Evolutionary conservation across 2,329 filamentous ascomycete genomes (phyloP), one percentile per base, ranked within the genome.

Genomic region (Penicillium brasilianum): DNA sequence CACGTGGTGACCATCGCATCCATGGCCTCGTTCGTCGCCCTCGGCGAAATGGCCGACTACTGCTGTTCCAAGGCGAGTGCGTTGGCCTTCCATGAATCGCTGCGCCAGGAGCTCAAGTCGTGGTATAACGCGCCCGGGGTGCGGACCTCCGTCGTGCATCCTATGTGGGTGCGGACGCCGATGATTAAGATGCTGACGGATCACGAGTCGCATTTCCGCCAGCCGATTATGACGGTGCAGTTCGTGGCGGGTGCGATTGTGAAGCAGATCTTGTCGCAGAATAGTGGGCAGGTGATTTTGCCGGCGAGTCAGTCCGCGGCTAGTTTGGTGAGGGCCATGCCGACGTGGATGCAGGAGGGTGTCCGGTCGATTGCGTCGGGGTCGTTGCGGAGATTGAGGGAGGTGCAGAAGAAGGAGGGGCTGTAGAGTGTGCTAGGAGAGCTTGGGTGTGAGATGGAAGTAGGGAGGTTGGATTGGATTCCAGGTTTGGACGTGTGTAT

Each of bases 1-100:
- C 85, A 87, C 62, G 76, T 87, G 32, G 77, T 88, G 11, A 85
- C 83, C 0, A 77, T 87, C 14, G 84, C 85, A 2, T 84, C 81
- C 60, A 76, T 82, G 68, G 83, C 83, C 10, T 82, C 80, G 37
- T 86, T 83, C 66, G 59, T 84, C 5, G 74, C 75, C 0, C 64
- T 81, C 4, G 79, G 76, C 1, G 79, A 82, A 32, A 81, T 86
- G 63, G 80, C 80, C 10, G 83, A 85, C 62, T 87, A 87, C 69
- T 78, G 76, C 44, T 78, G 78, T 54, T 81, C 81, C 50, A 87
- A 87, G 70, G 80, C 80, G 0, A 83, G 78, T 25, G 82, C 83
- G 0, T 70, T 86, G 44, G 76, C 81, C 4, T 84, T 86, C 71
- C 83, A 87, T 63, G 84, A 87, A 74, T 78, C 78, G 3, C 57